phyloP scores from a whole-genome alignment of 2,329 filamentous ascomycete genomes.

The Fusarium bactridioides region DNA sequence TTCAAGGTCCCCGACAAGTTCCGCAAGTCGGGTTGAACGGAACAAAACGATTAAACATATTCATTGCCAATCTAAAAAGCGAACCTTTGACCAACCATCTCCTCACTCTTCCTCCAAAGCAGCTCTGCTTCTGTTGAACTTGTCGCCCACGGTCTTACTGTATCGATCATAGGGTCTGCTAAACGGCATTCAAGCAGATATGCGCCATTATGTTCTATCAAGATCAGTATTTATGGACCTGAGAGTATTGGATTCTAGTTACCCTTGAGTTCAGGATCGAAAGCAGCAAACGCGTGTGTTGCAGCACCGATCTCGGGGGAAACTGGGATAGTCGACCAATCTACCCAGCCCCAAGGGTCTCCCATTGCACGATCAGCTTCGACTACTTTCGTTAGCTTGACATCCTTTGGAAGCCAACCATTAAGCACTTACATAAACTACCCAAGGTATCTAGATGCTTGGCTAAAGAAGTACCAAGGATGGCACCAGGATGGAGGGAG shows the following conservation, averaged over 20 bases:
- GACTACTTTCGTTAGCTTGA: background rate
- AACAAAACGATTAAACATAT: fast-evolving
- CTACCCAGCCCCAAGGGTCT: slow-evolving; percentile 10
- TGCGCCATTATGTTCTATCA: slow-evolving; percentile 11
- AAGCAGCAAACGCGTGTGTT: slow-evolving; percentile 24
- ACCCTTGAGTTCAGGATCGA: slow-evolving; percentile 14
- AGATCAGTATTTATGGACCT: fast-evolving
- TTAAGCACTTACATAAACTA: background rate
- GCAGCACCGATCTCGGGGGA: slow-evolving; percentile 7
- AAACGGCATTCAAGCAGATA: slow-evolving; percentile 15
- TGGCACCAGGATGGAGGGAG: slow-evolving; percentile 10
- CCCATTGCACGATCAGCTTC: slow-evolving; percentile 2
- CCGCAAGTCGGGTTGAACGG: fast-evolving
- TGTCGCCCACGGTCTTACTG: slow-evolving; percentile 21
- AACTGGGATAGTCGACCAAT: slow-evolving; percentile 7
- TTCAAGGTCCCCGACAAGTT: background rate
- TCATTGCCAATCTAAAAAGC: background rate
- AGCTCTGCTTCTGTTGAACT: slow-evolving; percentile 14
- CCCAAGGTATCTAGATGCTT: background rate
- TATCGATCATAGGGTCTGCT: slow-evolving; percentile 8
- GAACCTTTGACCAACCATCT: slow-evolving; percentile 21
- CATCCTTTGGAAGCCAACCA: fast-evolving
- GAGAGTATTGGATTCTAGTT: fast-evolving
- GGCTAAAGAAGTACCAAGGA: background rate
- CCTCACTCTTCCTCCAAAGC: slow-evolving; percentile 26